Evolutionary conservation across 164 flowering plant species (phyloP).

Genomic region (Paratinospora sagittata): DNA sequence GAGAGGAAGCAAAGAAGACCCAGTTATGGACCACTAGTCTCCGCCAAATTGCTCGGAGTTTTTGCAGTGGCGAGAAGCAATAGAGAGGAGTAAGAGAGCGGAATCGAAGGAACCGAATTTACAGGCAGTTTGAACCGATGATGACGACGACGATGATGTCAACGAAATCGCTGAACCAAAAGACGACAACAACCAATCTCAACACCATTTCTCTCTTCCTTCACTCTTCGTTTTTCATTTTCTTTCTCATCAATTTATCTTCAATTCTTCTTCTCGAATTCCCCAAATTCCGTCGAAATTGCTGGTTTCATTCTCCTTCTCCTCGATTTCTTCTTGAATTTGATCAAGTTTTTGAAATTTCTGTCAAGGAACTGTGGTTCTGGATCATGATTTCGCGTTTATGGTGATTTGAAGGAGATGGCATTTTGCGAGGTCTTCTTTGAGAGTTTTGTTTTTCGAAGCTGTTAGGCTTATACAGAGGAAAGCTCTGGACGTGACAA

Average conservation of each 20-base stretch:
- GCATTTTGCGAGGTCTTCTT: not conserved
- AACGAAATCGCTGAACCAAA: not conserved
- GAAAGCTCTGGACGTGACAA: not conserved
- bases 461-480: not conserved
- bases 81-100: not conserved
- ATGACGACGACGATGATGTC: too few species aligned
- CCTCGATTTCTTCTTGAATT: too few species aligned
- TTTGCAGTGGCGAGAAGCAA: not conserved
- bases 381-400: not conserved
- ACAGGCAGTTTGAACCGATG: slow-evolving; percentile 3
- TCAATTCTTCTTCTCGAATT: not conserved
- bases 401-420: too few species aligned
- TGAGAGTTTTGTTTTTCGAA: not conserved
- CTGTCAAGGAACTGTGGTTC: not conserved
- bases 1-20: not conserved
- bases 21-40: slow-evolving; percentile 7
- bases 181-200: slow-evolving; percentile 1
- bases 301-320: not conserved
- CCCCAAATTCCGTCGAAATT: not conserved
- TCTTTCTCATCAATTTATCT: not conserved
- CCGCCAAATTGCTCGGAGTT: slow-evolving; percentile 4
- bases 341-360: not conserved
- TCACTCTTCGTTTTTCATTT: not conserved
- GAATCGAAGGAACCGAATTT: not conserved
- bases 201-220: not conserved